A percentile compares a stretch with the other conserved stretches of the same genome.
Evolutionary conservation across 768 basidiomycete genomes (phyloP).

Genomic region (Mycena leptocephala): DNA sequence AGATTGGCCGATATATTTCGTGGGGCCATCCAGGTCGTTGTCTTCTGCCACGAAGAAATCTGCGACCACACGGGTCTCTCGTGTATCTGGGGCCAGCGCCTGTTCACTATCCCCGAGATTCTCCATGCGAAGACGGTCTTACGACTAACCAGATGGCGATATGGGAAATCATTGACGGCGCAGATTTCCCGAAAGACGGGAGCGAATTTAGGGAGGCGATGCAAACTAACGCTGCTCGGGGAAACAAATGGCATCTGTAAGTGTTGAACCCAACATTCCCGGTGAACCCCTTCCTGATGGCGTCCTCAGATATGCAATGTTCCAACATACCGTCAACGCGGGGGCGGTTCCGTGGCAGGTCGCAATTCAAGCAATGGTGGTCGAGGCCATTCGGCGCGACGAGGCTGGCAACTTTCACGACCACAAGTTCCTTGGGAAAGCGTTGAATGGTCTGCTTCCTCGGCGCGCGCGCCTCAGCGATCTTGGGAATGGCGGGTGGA

Average conservation of each 20-base stretch:
- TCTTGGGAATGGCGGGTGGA: conserved; percentile 38
- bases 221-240: not conserved
- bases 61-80: conserved; percentile 30
- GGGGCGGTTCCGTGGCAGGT: conserved; percentile 23
- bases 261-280: not conserved
- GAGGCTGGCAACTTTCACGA: conserved; percentile 24
- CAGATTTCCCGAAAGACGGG: not conserved
- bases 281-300: not conserved
- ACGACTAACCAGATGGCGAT: not conserved
- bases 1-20: conserved; percentile 34
- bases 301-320: conserved; percentile 12
- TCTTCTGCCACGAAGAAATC: conserved; percentile 30
- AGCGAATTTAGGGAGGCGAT: not conserved
- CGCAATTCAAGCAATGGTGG: conserved; percentile 20
- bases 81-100: conserved; percentile 31
- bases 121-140: not conserved
- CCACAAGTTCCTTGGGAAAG: conserved; percentile 41
- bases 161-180: not conserved
- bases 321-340: conserved; percentile 14
- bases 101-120: conserved; percentile 20
- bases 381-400: conserved; percentile 43
- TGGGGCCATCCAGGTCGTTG: conserved; percentile 20
- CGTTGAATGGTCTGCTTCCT: conserved; percentile 44
- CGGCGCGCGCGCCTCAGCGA: conserved; percentile 34
- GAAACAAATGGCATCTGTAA: conserved; percentile 17